Conservation (phyloP, 75 land plant genomes). For the Cupressus sempervirens region DNA sequence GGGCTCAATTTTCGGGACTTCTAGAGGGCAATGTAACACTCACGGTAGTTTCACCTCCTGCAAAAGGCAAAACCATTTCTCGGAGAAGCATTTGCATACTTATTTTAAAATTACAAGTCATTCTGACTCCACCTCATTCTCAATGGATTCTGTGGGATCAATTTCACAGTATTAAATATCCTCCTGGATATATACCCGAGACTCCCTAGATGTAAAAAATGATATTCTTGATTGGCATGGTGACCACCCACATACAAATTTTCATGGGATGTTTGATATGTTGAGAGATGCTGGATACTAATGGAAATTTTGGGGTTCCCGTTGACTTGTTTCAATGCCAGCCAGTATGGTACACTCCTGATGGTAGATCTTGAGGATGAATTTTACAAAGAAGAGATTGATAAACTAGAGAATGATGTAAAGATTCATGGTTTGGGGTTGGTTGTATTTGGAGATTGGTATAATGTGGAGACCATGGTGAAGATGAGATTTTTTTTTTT, state of each 20-base stretch:
- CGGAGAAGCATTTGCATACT: constrained; percentile 67
- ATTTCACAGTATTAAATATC: constrained; percentile 91
- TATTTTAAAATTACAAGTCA: constrained; percentile 68
- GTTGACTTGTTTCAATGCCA: constrained; percentile 95
- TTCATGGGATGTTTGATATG: constrained; percentile 91
- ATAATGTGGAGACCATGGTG: constrained; percentile 92
- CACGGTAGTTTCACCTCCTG: constrained; percentile 70
- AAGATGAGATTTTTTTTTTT: constrained; percentile 98
- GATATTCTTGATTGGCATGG: constrained; percentile 99
- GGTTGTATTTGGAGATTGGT: constrained; percentile 97
- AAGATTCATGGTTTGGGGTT: constrained; percentile 72
- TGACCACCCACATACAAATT: constrained; percentile 95
- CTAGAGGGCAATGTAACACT: constrained; percentile 89
- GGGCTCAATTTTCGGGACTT: constrained; percentile 64
- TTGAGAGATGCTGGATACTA: constrained; percentile 91
- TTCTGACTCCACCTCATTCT: constrained; percentile 81
- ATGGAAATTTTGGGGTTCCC: constrained; percentile 96
- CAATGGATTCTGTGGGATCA: constrained; percentile 93
- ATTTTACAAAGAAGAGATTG: constrained; percentile 77
- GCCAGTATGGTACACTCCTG: constrained; percentile 82
- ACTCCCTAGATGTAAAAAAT: constrained; percentile 93
- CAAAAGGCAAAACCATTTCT: constrained; percentile 40
- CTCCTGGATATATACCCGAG: constrained; percentile 97
- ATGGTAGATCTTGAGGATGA: constrained; percentile 99
- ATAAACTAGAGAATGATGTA: constrained; percentile 82